Conservation (phyloP, 805 yeast species). For the Maudiozyma turicensis region DNA sequence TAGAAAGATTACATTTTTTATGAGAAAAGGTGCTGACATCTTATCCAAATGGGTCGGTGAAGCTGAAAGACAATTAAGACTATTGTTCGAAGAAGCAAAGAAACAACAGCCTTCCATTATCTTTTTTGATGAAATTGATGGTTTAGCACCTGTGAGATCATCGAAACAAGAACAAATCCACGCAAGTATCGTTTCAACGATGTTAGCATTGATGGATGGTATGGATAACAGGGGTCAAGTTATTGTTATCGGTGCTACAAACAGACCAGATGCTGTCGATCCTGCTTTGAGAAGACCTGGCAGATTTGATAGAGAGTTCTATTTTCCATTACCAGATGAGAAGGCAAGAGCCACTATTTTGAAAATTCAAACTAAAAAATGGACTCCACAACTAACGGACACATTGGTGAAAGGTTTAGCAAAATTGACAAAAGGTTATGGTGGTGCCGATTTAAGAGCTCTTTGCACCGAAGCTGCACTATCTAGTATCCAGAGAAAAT, state of each 20-base stretch:
- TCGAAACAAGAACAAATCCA: constrained; percentile 98
- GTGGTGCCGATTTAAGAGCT: constrained; percentile 95
- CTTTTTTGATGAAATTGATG: constrained; percentile 96
- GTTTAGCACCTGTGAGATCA: constrained; percentile 94
- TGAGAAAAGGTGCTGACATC: constrained; percentile 98
- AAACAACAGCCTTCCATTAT: constrained; percentile 93
- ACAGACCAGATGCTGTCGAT: constrained; percentile 96
- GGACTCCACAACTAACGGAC: constrained; percentile 65
- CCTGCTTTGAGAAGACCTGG: constrained; percentile 97
- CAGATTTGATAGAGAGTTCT: constrained; percentile 92
- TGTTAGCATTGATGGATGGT: constrained; percentile 95
- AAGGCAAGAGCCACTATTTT: constrained; percentile 72
- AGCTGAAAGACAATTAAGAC: constrained; percentile 87
- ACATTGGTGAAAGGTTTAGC: constrained; percentile 61
- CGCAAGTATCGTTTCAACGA: constrained; percentile 91
- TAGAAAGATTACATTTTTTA: constrained; percentile 85
- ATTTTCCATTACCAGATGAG: constrained; percentile 84
- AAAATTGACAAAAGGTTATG: constrained; percentile 82
- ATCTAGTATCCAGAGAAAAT: constrained; percentile 80
- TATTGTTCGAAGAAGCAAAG: constrained; percentile 90
- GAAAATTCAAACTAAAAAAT: constrained; percentile 75
- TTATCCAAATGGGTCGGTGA: constrained; percentile 98
- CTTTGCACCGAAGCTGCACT: constrained; percentile 93
- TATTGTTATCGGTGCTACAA: constrained; percentile 95
- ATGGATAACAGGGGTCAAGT: constrained; percentile 99